Evolutionary conservation across 2,329 filamentous ascomycete genomes (phyloP), one percentile per base, ranked within the genome.

Genomic region (Penicillium glabrum): DNA sequence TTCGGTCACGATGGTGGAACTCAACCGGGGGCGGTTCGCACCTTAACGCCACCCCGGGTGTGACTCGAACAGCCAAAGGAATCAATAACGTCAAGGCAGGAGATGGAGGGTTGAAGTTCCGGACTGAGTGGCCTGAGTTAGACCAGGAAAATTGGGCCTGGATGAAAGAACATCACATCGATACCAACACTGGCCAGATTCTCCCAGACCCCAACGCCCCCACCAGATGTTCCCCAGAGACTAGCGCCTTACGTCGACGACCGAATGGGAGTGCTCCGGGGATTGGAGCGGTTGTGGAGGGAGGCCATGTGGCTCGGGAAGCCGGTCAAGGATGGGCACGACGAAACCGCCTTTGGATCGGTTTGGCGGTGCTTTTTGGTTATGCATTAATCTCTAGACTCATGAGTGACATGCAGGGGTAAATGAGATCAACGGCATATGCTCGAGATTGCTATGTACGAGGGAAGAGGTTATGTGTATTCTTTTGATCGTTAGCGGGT

Each of bases 1-100:
- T 83, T 24, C 84, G 90, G 60, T 90, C 91, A 16, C 82, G 90
- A 53, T 99, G 95, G 95, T 98, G 93, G 93, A 99, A 99, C 77
- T 90, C 88, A 33, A 98, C 93, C 0, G 93, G 93, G 41, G 92
- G 91, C 51, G 93, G 93, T 8, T 89, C 89, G 3, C 84, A 88
- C 59, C 71, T 76, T 31, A 77, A 75, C 47, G 75, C 76, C 3
- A 74, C 80, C 2, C 71, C 78, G 1, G 80, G 80, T 5, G 74
- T 82, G 16, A 86, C 83, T 60, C 73, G 78, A 23, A 82, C 77
- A 46, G 72, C 81, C 54, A 91, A 88, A 72, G 91, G 90, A 10
- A 91, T 96, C 61, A 87, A 85, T 29, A 85, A 84, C 45, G 83
- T 97, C 69, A 96, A 93, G 75, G 89, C 89, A 3, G 95, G 95